phyloP scores from a whole-genome alignment of 176 grass and related monocot species.

The Olyra latifolia region DNA sequence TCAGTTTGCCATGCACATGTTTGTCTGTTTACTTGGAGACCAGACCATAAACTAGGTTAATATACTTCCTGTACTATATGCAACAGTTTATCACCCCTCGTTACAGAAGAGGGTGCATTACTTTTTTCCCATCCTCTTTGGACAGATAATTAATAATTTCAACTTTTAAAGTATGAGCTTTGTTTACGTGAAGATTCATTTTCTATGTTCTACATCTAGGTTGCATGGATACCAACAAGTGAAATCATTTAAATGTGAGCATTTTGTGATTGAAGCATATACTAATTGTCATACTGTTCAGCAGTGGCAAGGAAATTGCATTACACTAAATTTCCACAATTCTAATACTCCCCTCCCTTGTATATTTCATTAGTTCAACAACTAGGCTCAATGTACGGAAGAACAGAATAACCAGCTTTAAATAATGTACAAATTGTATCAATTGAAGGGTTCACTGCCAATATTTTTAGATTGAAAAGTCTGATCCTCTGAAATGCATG shows the following conservation, averaged over 20 bases:
- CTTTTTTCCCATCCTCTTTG: neutral
- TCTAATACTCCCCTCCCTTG: neutral
- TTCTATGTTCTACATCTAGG: neutral
- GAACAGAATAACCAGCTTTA: slow-evolving; percentile 4
- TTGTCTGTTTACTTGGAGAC: neutral
- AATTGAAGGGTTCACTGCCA: slow-evolving; percentile 3
- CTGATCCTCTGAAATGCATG: neutral
- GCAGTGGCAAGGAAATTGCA: neutral
- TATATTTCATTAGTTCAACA: neutral
- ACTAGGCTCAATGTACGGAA: neutral
- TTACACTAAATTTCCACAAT: neutral
- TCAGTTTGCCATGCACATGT: slow-evolving; percentile 8
- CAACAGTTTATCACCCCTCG: neutral
- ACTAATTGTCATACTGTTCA: neutral
- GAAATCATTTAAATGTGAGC: slow-evolving; percentile 18
- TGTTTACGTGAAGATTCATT: neutral
- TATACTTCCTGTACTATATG: slow-evolving; percentile 4
- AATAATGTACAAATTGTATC: neutral
- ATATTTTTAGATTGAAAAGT: neutral
- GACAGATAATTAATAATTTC: neutral
- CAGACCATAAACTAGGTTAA: slow-evolving; percentile 17
- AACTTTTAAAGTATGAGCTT: neutral
- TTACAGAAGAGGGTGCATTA: slow-evolving; percentile 11
- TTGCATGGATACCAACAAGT: neutral
- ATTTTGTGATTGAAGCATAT: neutral